Percentiles rank a stretch among this genome's conserved stretches.
These are phyloP conservation scores for Haplosporangium sp. DNA, from an alignment of 371 early-diverging fungal genomes.

Conservation along the genomic window DNA sequence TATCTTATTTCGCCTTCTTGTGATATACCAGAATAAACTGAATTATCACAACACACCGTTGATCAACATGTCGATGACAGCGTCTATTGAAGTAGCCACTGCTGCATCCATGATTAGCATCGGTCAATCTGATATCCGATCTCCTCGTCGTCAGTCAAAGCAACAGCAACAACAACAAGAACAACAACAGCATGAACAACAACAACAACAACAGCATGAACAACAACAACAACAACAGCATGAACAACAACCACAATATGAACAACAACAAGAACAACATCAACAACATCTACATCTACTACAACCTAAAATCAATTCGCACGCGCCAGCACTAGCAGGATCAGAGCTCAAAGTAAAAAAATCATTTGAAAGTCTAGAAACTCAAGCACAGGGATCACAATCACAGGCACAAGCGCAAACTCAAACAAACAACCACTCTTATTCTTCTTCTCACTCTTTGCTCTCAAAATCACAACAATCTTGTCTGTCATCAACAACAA, in stretches of 20 bases:
- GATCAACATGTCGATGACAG: slow-evolving; percentile 14
- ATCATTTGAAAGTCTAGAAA: not conserved
- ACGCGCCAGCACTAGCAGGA: slow-evolving; percentile 8
- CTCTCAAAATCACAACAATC: slow-evolving; percentile 6
- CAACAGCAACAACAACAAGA: not conserved
- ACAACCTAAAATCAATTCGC: slow-evolving; percentile 11
- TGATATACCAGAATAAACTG: too few species aligned
- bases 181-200: slow-evolving; percentile 4
- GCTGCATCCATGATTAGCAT: slow-evolving; percentile 3
- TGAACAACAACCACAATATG: slow-evolving; percentile 3
- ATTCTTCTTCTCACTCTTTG: not conserved
- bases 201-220: not conserved
- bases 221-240: slow-evolving; percentile 4
- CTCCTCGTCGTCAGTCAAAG: not conserved
- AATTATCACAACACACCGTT: not conserved
- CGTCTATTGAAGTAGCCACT: slow-evolving; percentile 4
- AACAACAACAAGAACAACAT: not conserved
- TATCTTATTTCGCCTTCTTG: too few species aligned
- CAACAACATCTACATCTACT: slow-evolving; percentile 4
- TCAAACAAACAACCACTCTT: not conserved
- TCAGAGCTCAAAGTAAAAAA: not conserved
- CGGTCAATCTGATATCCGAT: slow-evolving; percentile 2
- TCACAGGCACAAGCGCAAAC: slow-evolving; percentile 1
- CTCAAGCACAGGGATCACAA: not conserved
- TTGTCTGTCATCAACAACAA: not conserved